These are phyloP conservation scores for Kandelia obovata DNA, from an alignment of 345 rosid species.

Conservation along the genomic window DNA sequence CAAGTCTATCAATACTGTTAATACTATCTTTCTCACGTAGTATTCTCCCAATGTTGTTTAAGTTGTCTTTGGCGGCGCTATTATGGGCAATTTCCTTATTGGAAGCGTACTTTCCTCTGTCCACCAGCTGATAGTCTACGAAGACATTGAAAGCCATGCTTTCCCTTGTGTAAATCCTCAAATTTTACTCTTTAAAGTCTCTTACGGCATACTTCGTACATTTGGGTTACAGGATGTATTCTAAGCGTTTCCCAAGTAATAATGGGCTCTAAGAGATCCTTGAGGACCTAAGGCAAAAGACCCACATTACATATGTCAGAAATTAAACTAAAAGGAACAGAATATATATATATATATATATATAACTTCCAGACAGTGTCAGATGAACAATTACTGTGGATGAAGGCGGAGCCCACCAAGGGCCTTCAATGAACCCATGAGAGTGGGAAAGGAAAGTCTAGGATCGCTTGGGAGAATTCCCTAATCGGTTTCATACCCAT, in stretches of 20 bases:
- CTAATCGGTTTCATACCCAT: slow-evolving; percentile 30
- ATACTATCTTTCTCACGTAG: not conserved
- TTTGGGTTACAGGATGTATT: slow-evolving; percentile 44
- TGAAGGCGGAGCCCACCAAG: slow-evolving; percentile 57
- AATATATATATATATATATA: too few species aligned
- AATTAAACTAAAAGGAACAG: not conserved
- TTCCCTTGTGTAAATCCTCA: slow-evolving; percentile 38
- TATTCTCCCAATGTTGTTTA: slow-evolving; percentile 33
- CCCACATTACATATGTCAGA: too few species aligned
- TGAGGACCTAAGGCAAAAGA: slow-evolving; percentile 36
- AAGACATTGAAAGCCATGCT: slow-evolving; percentile 31
- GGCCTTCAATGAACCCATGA: slow-evolving; percentile 45
- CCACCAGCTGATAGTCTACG: slow-evolving; percentile 34
- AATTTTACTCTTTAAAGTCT: slow-evolving; percentile 38
- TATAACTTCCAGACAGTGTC: slow-evolving; percentile 50
- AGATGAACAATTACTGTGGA: slow-evolving; percentile 29
- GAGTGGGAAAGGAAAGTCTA: slow-evolving; percentile 46
- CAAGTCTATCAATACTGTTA: too few species aligned
- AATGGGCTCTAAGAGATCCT: slow-evolving; percentile 53
- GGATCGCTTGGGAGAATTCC: slow-evolving; percentile 40
- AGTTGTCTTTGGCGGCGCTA: slow-evolving; percentile 59
- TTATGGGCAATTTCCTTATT: slow-evolving; percentile 57
- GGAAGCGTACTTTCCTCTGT: slow-evolving; percentile 26
- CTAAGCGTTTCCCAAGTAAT: slow-evolving; percentile 32
- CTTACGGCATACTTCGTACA: slow-evolving; percentile 55